phyloP scores from a whole-genome alignment of 768 basidiomycete species.

The Trametes cubensis region DNA sequence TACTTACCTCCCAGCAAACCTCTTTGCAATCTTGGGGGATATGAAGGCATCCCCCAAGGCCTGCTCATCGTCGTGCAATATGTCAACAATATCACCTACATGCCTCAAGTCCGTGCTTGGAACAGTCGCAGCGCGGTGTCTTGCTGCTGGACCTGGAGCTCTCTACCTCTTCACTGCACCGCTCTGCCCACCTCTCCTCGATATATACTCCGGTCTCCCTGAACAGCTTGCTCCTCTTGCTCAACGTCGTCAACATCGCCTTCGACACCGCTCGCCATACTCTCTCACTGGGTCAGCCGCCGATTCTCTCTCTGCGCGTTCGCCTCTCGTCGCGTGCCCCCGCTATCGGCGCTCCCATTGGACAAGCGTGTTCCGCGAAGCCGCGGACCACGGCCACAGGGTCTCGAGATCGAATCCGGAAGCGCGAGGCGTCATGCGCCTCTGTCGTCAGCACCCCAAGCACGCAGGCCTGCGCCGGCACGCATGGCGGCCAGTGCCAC shows the following conservation, averaged over 20 bases:
- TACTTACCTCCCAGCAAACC: background rate
- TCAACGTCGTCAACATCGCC: background rate
- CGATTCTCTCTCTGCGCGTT: background rate
- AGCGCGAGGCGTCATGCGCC: slow-evolving; percentile 15
- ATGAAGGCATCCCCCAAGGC: background rate
- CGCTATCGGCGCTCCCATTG: slow-evolving; percentile 5
- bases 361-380: background rate
- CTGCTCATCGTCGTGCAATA: background rate
- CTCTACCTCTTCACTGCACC: background rate
- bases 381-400: slow-evolving; percentile 1
- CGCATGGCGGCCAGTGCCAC: too few relatives aligned
- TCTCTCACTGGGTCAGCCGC: background rate
- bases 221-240: background rate
- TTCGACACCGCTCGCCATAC: background rate
- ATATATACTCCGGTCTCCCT: too few relatives aligned
- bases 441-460: background rate
- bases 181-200: background rate
- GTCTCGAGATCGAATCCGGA: background rate
- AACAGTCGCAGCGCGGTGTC: background rate
- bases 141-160: background rate
- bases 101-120: too few relatives aligned
- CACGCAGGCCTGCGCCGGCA: background rate
- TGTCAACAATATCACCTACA: too few relatives aligned
- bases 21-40: background rate
- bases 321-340: background rate